A percentile compares a stretch with the other conserved stretches of the same genome.
Evolutionary conservation across 2,329 filamentous ascomycete species (phyloP).

Genomic region (Falciphora oryzae): DNA sequence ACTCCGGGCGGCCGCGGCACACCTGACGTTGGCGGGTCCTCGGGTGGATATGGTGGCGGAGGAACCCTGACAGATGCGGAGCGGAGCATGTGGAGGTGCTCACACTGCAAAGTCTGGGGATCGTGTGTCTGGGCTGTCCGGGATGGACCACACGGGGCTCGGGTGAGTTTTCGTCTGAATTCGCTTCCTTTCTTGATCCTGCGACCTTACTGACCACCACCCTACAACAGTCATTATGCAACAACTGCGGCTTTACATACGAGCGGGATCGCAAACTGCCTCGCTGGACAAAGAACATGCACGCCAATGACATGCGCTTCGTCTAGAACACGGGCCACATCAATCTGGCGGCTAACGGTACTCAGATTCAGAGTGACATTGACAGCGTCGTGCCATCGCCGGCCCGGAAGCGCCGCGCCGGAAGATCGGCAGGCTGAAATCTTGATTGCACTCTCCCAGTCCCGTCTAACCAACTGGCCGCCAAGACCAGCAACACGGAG

Average conservation of each 20-base stretch:
- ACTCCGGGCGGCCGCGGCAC: constrained; percentile 71
- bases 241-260: constrained; percentile 86
- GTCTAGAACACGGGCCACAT: constrained; percentile 12
- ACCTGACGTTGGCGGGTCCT: constrained; percentile 63
- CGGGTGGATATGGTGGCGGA: constrained; percentile 63
- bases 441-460: not conserved
- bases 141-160: constrained; percentile 79
- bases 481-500: not conserved
- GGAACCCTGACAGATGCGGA: constrained; percentile 70
- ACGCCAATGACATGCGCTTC: constrained; percentile 33
- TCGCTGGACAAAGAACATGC: constrained; percentile 67
- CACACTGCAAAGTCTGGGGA: constrained; percentile 83
- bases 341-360: not conserved
- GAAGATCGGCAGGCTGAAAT: not conserved
- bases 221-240: constrained; percentile 66
- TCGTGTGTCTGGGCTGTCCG: constrained; percentile 90
- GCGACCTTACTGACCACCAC: constrained; percentile 17
- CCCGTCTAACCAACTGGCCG: not conserved
- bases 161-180: constrained; percentile 51
- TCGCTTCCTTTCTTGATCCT: constrained; percentile 13
- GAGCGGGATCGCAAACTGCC: constrained; percentile 83
- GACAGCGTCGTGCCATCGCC: not conserved
- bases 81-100: constrained; percentile 77
- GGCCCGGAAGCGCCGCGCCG: not conserved
- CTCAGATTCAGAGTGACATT: not conserved